These are phyloP conservation scores for Quercus lobata DNA, from an alignment of 331 rosid genomes.

Conservation along the genomic window DNA sequence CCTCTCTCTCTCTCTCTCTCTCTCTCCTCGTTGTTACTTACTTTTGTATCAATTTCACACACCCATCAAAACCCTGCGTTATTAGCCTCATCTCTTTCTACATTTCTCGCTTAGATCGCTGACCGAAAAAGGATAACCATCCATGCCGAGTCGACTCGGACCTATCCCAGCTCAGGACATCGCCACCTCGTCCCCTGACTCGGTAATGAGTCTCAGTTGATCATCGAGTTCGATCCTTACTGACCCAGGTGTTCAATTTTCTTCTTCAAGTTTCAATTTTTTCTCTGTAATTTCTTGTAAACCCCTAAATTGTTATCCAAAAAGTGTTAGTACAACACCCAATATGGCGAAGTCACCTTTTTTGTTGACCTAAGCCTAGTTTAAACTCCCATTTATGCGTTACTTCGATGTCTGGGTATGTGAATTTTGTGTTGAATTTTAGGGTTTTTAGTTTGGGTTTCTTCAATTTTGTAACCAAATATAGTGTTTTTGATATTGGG, in stretches of 20 bases:
- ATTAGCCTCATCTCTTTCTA: background rate
- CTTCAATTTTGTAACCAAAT: conserved; percentile 18
- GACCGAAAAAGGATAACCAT: conserved; percentile 6
- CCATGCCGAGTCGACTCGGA: conserved; percentile 24
- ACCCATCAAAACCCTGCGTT: conserved; percentile 5
- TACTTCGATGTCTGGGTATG: conserved; percentile 26
- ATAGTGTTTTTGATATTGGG: conserved; percentile 3
- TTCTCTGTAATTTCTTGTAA: background rate
- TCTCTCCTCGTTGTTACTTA: background rate
- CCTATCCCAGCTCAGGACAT: background rate
- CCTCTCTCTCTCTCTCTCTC: background rate
- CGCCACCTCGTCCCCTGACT: background rate
- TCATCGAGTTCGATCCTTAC: conserved; percentile 19
- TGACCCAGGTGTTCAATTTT: conserved; percentile 41
- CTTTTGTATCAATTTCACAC: conserved; percentile 8
- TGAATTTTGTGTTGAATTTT: conserved; percentile 16
- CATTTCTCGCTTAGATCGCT: conserved; percentile 25
- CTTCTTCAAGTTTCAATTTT: background rate
- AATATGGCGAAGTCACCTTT: background rate
- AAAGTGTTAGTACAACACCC: background rate
- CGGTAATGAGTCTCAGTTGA: conserved; percentile 16
- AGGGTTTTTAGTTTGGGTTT: conserved; percentile 33
- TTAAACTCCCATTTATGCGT: conserved; percentile 11
- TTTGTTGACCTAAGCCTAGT: background rate
- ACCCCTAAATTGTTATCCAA: background rate